Percentiles rank a stretch among this genome's conserved stretches.
These are phyloP conservation scores for Sparassis latifolia DNA, from an alignment of 1,284 basidiomycete genomes.

Conservation along the genomic window DNA sequence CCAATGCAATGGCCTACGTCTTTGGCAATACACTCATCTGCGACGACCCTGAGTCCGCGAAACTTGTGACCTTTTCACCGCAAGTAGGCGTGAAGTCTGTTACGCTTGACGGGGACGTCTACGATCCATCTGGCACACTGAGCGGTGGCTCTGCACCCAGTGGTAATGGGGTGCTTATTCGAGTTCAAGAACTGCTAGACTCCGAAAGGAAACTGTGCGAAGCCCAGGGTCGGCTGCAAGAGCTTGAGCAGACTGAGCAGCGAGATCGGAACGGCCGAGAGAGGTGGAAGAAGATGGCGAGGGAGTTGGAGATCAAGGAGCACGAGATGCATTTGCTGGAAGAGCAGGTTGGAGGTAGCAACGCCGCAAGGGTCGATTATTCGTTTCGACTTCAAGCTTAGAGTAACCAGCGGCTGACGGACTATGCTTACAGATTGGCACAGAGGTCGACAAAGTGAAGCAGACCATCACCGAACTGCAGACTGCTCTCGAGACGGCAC, in stretches of 20 bases:
- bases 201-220: constrained; percentile 52
- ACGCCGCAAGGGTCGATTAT: constrained; percentile 72
- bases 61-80: constrained; percentile 78
- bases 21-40: constrained; percentile 94
- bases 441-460: constrained; percentile 75
- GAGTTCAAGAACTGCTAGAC: constrained; percentile 77
- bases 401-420: background rate
- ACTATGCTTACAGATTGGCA: constrained; percentile 52
- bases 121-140: constrained; percentile 93
- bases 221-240: constrained; percentile 44
- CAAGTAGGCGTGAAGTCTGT: constrained; percentile 77
- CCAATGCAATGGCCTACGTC: constrained; percentile 88
- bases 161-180: constrained; percentile 72
- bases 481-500: constrained; percentile 56
- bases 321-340: constrained; percentile 84
- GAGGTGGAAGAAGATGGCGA: constrained; percentile 59
- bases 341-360: constrained; percentile 85
- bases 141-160: constrained; percentile 87
- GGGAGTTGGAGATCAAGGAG: constrained; percentile 83
- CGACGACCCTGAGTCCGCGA: constrained; percentile 84
- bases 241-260: constrained; percentile 56
- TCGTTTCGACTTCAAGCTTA: background rate
- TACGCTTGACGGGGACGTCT: constrained; percentile 92
- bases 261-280: constrained; percentile 54
- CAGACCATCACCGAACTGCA: constrained; percentile 64